Conservation (phyloP, 371 early-diverging fungal species). For the Lichtheimia ornata region DNA sequence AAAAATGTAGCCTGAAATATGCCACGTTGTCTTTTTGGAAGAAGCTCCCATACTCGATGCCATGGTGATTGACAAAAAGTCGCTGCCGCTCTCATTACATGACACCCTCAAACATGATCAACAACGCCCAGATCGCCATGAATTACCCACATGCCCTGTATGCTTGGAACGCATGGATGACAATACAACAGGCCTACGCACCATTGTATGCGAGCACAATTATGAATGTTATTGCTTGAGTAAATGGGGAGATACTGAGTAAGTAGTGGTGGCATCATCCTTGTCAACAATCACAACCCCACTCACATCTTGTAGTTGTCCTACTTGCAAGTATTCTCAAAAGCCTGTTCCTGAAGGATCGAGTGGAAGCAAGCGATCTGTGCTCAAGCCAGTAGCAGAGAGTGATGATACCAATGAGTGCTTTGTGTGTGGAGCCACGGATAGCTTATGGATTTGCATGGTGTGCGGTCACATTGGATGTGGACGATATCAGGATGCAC, state of each 20-base stretch:
- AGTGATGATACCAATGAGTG: constrained; percentile 63
- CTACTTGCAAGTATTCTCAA: constrained; percentile 86
- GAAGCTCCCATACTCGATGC: constrained; percentile 16
- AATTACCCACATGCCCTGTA: constrained; percentile 94
- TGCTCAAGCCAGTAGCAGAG: neutral
- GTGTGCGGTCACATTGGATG: constrained; percentile 92
- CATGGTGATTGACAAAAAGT: neutral
- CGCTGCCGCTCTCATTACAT: neutral
- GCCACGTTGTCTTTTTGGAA: constrained; percentile 76
- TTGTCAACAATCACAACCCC: too few species aligned
- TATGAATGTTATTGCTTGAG: constrained; percentile 88
- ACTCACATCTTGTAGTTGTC: constrained; percentile 58
- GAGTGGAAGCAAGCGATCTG: constrained; percentile 1
- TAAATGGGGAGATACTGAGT: constrained; percentile 87
- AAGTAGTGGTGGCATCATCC: constrained; percentile 4
- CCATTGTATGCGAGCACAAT: constrained; percentile 91
- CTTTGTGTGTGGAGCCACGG: constrained; percentile 67
- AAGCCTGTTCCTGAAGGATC: constrained; percentile 33
- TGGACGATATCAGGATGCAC: constrained; percentile 79
- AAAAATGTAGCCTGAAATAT: constrained; percentile 59
- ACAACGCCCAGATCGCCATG: constrained; percentile 22
- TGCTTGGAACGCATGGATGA: constrained; percentile 95
- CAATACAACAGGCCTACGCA: constrained; percentile 80
- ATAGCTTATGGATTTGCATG: constrained; percentile 92
- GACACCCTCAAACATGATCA: neutral